Evolutionary conservation across 2,329 filamentous ascomycete genomes (phyloP).

Genomic region (Xylariomycetidae sp.): DNA sequence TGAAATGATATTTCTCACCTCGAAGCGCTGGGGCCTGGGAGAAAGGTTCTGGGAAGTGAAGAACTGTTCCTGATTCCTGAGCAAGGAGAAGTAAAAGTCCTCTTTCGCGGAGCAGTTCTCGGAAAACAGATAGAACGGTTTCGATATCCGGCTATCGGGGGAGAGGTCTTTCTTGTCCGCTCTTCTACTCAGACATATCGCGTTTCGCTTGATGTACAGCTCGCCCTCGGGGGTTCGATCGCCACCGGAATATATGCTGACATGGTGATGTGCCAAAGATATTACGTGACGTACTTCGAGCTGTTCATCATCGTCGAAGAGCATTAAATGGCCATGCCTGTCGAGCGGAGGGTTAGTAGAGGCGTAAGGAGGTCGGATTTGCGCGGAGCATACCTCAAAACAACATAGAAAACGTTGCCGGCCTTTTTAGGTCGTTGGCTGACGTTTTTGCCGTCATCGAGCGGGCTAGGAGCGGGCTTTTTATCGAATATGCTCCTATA

Average conservation of each 20-base stretch:
- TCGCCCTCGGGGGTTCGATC: conserved; percentile 81
- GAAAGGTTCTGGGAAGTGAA: conserved; percentile 51
- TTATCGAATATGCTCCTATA: conserved; percentile 94
- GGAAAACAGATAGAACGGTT: conserved; percentile 90
- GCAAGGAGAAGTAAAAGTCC: conserved; percentile 92
- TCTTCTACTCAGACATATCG: conserved; percentile 73
- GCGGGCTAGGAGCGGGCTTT: conserved; percentile 46
- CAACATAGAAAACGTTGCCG: conserved; percentile 89
- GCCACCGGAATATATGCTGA: conserved; percentile 80
- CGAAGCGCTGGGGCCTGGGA: conserved; percentile 70
- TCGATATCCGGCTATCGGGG: conserved; percentile 56
- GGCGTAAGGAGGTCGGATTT: too few species aligned
- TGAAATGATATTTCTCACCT: conserved; percentile 80
- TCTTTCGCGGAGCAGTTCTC: conserved; percentile 96
- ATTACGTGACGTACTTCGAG: conserved; percentile 95
- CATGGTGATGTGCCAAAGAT: conserved; percentile 79
- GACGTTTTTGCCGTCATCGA: conserved; percentile 42
- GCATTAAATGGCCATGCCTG: conserved; percentile 91
- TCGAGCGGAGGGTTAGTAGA: too few species aligned
- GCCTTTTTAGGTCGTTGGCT: conserved; percentile 59
- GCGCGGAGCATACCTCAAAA: conserved; percentile 60
- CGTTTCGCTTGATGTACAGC: conserved; percentile 92
- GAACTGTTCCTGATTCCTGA: conserved; percentile 75
- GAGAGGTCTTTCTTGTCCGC: conserved; percentile 47
- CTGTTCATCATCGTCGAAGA: conserved; percentile 94